Conservation (phyloP, 306 rosid genomes). For the Fragaria iinumae region DNA sequence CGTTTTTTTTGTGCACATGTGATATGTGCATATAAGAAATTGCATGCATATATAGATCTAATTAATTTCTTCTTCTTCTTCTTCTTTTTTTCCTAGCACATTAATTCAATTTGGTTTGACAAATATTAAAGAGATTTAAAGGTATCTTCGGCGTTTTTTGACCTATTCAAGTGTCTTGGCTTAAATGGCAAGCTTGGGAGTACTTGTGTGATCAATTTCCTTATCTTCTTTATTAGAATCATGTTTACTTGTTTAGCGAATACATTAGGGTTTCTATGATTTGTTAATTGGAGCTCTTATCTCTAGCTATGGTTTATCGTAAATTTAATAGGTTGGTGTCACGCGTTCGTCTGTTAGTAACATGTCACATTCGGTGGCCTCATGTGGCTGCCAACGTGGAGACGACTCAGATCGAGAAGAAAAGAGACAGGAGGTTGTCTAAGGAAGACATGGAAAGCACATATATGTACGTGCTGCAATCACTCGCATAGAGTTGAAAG, state of each 20-base stretch:
- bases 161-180: background rate
- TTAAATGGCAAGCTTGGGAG: background rate
- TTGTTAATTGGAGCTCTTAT: background rate
- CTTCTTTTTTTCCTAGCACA: background rate
- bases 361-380: background rate
- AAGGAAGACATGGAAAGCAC: background rate
- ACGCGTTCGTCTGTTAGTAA: background rate
- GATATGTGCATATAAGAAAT: background rate
- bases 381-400: constrained; percentile 1
- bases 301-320: background rate
- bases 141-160: background rate
- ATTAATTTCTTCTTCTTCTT: background rate
- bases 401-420: background rate
- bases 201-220: background rate
- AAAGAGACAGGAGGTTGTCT: background rate
- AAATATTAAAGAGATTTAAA: background rate
- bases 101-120: background rate
- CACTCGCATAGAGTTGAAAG: background rate
- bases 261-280: background rate
- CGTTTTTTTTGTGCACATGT: constrained; percentile 4
- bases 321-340: background rate
- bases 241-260: background rate
- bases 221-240: background rate
- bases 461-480: background rate
- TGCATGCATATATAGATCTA: background rate